phyloP scores from a whole-genome alignment of 192 early-diverging fungal genomes.

The Linnemannia schmuckeri region DNA sequence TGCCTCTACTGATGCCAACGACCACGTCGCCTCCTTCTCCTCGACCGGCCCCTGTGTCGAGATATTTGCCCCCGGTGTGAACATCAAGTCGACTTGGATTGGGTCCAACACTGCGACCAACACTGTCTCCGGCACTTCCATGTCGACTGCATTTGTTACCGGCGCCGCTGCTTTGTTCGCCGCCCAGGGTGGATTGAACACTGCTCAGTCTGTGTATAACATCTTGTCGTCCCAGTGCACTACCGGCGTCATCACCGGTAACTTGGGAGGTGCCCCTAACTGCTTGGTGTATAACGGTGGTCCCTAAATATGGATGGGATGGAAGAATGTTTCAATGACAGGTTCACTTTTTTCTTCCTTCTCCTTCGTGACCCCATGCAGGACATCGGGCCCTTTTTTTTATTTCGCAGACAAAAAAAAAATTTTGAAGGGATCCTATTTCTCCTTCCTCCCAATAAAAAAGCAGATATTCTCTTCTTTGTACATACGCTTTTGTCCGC shows the following conservation, averaged over 20 bases:
- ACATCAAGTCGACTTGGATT: slow-evolving; percentile 64
- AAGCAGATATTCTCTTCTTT: no score
- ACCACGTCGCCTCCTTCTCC: slow-evolving; percentile 76
- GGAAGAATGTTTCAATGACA: neutral
- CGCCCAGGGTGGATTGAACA: slow-evolving; percentile 49
- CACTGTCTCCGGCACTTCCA: slow-evolving; percentile 93
- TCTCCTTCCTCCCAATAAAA: no score
- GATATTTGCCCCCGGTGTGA: slow-evolving; percentile 69
- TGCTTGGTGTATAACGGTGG: slow-evolving; percentile 36
- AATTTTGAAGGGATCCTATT: no score
- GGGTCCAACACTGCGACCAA: slow-evolving; percentile 82
- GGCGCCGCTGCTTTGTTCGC: slow-evolving; percentile 78
- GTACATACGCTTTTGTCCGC: no score
- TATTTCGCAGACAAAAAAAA: no score
- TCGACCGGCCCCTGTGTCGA: slow-evolving; percentile 74
- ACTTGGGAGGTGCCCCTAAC: slow-evolving; percentile 30
- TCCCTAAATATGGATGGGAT: slow-evolving; percentile 1
- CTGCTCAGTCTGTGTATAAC: slow-evolving; percentile 61
- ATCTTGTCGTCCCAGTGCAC: slow-evolving; percentile 58
- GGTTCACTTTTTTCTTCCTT: neutral
- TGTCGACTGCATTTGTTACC: slow-evolving; percentile 89
- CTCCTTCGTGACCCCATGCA: no score
- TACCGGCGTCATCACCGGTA: slow-evolving; percentile 57
- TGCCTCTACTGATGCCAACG: slow-evolving; percentile 64
- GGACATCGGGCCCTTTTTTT: no score